phyloP scores from a whole-genome alignment of 23 red algal genomes.

The Gracilaria caudata region DNA sequence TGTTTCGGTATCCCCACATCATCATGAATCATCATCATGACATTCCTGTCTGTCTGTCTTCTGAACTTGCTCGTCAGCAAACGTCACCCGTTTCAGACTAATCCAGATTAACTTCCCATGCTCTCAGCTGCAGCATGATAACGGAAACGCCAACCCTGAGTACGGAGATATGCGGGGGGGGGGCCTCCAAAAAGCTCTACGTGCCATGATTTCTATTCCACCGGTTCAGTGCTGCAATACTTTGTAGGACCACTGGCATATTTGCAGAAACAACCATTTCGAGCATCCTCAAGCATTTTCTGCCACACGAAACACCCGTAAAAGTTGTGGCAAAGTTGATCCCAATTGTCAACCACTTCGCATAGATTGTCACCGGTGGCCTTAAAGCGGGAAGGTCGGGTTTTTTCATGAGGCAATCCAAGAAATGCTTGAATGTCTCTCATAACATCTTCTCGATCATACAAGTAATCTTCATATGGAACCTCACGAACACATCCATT shows the following conservation, averaged over 20 bases:
- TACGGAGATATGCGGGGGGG: too few relatives aligned
- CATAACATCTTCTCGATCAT: constrained; percentile 51
- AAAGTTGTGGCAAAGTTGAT: constrained; percentile 48
- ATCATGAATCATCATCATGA: too few relatives aligned
- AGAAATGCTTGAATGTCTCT: constrained; percentile 53
- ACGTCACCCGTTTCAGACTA: too few relatives aligned
- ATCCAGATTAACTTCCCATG: too few relatives aligned
- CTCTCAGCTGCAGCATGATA: too few relatives aligned
- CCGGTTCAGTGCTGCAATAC: constrained; percentile 28
- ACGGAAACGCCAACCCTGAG: too few relatives aligned
- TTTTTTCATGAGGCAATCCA: constrained; percentile 23
- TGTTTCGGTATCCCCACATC: too few relatives aligned
- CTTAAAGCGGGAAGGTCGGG: constrained; percentile 33
- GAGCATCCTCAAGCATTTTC: constrained; percentile 62
- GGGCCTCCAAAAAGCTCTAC: too few relatives aligned
- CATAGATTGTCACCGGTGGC: constrained; percentile 62
- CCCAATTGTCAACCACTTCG: constrained; percentile 54
- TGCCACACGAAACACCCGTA: constrained; percentile 54
- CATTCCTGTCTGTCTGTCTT: too few relatives aligned
- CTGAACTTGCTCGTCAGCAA: too few relatives aligned
- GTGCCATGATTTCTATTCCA: neutral
- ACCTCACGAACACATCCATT: constrained; percentile 56
- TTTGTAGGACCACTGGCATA: constrained; percentile 44
- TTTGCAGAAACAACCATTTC: constrained; percentile 57
- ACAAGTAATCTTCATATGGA: constrained; percentile 77